Percentiles rank a stretch among this genome's conserved stretches.
Evolutionary conservation across 192 early-diverging fungal species (phyloP).

Genomic region (Coemansia sp.): DNA sequence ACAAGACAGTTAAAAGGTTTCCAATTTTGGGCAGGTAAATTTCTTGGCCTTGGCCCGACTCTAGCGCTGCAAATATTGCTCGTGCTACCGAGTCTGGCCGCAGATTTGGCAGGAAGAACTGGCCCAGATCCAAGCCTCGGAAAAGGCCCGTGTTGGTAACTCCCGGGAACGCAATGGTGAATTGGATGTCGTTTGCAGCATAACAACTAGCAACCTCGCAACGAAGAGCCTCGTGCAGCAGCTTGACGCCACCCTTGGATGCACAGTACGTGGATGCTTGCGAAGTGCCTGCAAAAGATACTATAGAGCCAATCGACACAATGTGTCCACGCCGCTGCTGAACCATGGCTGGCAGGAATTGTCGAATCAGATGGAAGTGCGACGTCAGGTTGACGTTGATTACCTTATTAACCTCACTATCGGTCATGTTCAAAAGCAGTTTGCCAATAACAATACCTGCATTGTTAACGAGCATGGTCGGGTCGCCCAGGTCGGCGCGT

Average conservation of each 20-base stretch:
- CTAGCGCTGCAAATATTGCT: conserved; percentile 59
- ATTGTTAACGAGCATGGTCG: conserved; percentile 81
- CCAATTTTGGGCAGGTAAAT: conserved; percentile 42
- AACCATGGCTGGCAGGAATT: conserved; percentile 76
- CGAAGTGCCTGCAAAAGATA: conserved; percentile 50
- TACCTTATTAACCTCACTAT: conserved; percentile 61
- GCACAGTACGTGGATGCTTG: conserved; percentile 73
- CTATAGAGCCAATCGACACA: conserved; percentile 53
- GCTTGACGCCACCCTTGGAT: conserved; percentile 71
- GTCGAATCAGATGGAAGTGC: conserved; percentile 72
- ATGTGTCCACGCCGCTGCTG: conserved; percentile 72
- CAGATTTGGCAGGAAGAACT: conserved; percentile 66
- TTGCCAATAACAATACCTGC: conserved; percentile 71
- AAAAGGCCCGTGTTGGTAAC: conserved; percentile 74
- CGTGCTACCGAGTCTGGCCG: conserved; percentile 59
- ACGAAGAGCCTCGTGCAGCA: conserved; percentile 71
- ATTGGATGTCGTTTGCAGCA: conserved; percentile 60
- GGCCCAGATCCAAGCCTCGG: conserved; percentile 57
- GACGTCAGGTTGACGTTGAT: conserved; percentile 70
- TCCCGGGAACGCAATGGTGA: conserved; percentile 71
- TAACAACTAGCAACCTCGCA: conserved; percentile 68
- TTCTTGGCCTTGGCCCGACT: conserved; percentile 50
- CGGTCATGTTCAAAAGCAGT: conserved; percentile 61
- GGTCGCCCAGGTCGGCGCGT: conserved; percentile 58
- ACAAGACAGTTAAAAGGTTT: conserved; percentile 16